Evolutionary conservation across 345 rosid species (phyloP).

Genomic region (Punica granatum): DNA sequence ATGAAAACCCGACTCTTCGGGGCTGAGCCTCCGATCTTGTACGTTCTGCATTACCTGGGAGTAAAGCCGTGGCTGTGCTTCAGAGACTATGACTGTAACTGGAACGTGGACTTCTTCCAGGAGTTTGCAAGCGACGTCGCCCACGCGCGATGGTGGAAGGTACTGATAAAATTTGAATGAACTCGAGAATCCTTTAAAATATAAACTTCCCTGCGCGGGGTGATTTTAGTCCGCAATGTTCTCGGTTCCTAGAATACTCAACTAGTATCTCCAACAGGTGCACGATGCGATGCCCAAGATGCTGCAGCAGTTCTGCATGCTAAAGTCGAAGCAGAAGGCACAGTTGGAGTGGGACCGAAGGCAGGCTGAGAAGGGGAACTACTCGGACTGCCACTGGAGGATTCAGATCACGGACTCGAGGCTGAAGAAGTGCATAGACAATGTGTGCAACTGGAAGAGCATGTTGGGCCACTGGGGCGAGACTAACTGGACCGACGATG

Average conservation of each 20-base stretch:
- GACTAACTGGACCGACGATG: slow-evolving; percentile 67
- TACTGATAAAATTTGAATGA: neutral
- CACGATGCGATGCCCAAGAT: slow-evolving; percentile 87
- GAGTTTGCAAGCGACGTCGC: slow-evolving; percentile 93
- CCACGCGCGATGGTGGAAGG: slow-evolving; percentile 85
- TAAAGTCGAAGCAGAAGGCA: slow-evolving; percentile 87
- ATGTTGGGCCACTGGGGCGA: slow-evolving; percentile 95
- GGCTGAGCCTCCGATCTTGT: slow-evolving; percentile 75
- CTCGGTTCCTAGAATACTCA: neutral
- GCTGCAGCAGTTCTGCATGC: slow-evolving; percentile 69
- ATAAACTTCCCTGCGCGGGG: too few relatives aligned
- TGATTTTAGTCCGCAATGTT: too few relatives aligned
- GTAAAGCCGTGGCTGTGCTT: slow-evolving; percentile 86
- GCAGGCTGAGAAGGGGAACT: slow-evolving; percentile 69
- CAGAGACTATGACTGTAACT: slow-evolving; percentile 93
- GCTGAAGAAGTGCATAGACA: slow-evolving; percentile 61
- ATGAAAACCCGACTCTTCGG: slow-evolving; percentile 73
- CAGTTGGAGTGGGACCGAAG: slow-evolving; percentile 75
- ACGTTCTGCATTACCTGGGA: slow-evolving; percentile 88
- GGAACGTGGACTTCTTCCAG: slow-evolving; percentile 71
- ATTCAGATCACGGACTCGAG: slow-evolving; percentile 54
- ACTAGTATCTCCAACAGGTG: slow-evolving; percentile 9
- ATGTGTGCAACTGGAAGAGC: slow-evolving; percentile 77
- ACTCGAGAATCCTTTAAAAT: too few relatives aligned
- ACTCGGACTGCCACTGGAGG: slow-evolving; percentile 67